Evolutionary conservation across 208 protist species (phyloP).

Genomic region (Herpetomonas muscarum): DNA sequence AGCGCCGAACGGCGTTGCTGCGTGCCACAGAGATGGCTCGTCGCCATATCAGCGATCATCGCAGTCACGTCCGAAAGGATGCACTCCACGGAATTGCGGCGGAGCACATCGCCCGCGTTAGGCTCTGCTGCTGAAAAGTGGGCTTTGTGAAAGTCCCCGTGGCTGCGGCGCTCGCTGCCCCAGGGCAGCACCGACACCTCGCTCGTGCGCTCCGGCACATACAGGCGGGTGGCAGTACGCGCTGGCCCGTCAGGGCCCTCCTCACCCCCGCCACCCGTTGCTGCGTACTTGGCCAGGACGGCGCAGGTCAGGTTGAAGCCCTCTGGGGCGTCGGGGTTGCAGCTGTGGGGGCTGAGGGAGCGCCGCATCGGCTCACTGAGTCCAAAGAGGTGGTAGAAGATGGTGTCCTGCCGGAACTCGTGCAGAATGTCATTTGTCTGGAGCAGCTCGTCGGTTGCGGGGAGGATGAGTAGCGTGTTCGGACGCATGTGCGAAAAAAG

Average conservation of each 20-base stretch:
- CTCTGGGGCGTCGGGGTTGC: constrained; percentile 2
- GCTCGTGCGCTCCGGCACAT: constrained; percentile 21
- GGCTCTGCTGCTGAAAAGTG: neutral
- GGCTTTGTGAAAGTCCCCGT: neutral
- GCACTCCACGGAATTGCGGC: neutral
- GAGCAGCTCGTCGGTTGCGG: constrained; percentile 24
- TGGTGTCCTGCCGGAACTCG: constrained; percentile 31
- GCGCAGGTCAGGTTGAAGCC: constrained; percentile 27
- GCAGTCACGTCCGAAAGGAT: constrained; percentile 19
- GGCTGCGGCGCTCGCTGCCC: constrained; percentile 10
- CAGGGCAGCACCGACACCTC: constrained; percentile 23
- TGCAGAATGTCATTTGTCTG: constrained; percentile 34
- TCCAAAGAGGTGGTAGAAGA: constrained; percentile 59
- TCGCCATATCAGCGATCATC: constrained; percentile 18
- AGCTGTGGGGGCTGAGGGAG: constrained; percentile 14
- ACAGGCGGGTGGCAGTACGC: constrained; percentile 8
- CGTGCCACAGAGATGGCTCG: constrained; percentile 26
- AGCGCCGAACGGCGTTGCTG: too few species aligned
- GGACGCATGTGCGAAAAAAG: constrained; percentile 27
- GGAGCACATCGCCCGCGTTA: too few species aligned
- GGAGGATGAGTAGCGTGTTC: constrained; percentile 36
- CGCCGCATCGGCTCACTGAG: constrained; percentile 21
- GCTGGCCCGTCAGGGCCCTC: neutral
- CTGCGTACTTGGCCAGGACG: constrained; percentile 18
- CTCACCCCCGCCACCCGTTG: constrained; percentile 7